Percentiles rank a stretch among this genome's conserved stretches.
Evolutionary conservation across 1,139 yeast species (phyloP).

Genomic region (Citeromyces siamensis): DNA sequence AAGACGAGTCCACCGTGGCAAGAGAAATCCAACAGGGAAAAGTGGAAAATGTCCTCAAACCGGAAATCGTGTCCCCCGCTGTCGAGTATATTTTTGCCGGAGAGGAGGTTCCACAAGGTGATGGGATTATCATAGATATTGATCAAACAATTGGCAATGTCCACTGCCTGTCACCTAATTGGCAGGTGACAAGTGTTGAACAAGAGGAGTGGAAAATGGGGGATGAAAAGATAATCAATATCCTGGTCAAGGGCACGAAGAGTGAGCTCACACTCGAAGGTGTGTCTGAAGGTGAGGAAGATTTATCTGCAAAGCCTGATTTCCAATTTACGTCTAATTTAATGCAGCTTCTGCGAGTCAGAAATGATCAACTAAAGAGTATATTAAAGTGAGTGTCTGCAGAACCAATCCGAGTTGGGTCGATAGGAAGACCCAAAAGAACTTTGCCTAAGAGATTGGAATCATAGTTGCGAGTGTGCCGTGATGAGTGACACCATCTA

Average conservation of each 20-base stretch:
- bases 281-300: slow-evolving; percentile 6
- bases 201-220: slow-evolving; percentile 12
- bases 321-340: slow-evolving; percentile 16
- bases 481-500: too few relatives aligned
- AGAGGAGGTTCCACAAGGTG: slow-evolving; percentile 5
- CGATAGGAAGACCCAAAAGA: too few relatives aligned
- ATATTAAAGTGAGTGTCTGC: too few relatives aligned
- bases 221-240: slow-evolving; percentile 8
- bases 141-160: slow-evolving; percentile 6
- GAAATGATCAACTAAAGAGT: slow-evolving; percentile 23
- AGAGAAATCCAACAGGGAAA: slow-evolving; percentile 6
- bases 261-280: slow-evolving; percentile 13
- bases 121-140: slow-evolving; percentile 9
- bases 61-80: neutral
- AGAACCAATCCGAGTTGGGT: too few relatives aligned
- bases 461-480: too few relatives aligned
- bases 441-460: too few relatives aligned
- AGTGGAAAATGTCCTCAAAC: neutral
- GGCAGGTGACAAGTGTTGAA: slow-evolving; percentile 12
- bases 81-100: neutral
- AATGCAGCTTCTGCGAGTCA: slow-evolving; percentile 20
- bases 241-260: slow-evolving; percentile 11
- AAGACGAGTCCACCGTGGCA: slow-evolving; percentile 7
- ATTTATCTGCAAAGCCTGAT: slow-evolving; percentile 16
- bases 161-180: slow-evolving; percentile 10